Conservation (phyloP, 441 rosid species). For the Biscutella auriculata region DNA sequence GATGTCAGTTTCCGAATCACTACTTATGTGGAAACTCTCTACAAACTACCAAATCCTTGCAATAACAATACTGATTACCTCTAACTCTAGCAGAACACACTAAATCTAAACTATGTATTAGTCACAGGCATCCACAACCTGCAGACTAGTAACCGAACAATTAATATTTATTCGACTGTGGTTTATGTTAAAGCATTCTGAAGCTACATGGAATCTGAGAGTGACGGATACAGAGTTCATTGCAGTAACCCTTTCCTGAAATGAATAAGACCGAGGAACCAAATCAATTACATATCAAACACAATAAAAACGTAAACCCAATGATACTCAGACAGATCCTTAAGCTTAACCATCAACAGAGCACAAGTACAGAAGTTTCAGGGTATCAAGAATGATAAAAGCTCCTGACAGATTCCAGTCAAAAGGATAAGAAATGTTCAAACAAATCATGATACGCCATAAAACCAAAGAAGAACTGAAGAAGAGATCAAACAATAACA, state of each 20-base stretch:
- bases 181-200: slow-evolving; percentile 31
- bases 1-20: slow-evolving; percentile 14
- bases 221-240: slow-evolving; percentile 39
- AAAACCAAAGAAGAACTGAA: too few species aligned
- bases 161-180: slow-evolving; percentile 28
- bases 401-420: background rate
- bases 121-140: slow-evolving; percentile 61
- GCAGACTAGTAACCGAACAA: slow-evolving; percentile 30
- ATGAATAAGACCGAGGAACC: background rate
- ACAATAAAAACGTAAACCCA: background rate
- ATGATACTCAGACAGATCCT: background rate
- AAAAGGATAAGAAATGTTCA: background rate
- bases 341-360: background rate
- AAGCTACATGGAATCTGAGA: slow-evolving; percentile 37
- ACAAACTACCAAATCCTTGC: slow-evolving; percentile 12
- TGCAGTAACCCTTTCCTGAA: slow-evolving; percentile 24
- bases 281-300: slow-evolving; percentile 5
- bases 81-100: background rate
- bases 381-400: background rate
- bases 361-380: background rate
- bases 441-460: background rate
- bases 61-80: slow-evolving; percentile 8
- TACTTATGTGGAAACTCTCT: slow-evolving; percentile 9
- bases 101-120: slow-evolving; percentile 40
- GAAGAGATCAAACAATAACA: background rate